Conservation (phyloP, 495 filamentous ascomycete genomes). For the Cladorrhinum samala region DNA sequence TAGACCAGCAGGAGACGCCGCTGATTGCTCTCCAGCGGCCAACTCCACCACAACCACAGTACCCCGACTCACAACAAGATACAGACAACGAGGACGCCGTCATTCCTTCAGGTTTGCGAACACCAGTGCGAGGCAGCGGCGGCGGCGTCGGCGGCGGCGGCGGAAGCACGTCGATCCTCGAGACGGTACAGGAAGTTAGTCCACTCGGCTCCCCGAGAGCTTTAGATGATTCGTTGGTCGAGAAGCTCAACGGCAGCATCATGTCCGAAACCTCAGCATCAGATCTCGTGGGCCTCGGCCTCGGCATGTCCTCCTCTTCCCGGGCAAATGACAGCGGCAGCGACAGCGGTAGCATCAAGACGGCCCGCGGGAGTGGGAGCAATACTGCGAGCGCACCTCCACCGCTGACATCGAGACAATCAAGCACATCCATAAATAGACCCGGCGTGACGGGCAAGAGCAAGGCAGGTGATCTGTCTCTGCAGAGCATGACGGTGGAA, state of each 20-base stretch:
- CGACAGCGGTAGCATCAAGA: slow-evolving; percentile 49
- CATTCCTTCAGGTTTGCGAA: slow-evolving; percentile 51
- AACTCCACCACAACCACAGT: slow-evolving; percentile 38
- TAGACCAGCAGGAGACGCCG: slow-evolving; percentile 40
- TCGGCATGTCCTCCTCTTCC: no score
- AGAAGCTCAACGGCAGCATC: slow-evolving; percentile 46
- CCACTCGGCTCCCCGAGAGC: slow-evolving; percentile 64
- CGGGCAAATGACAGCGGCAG: slow-evolving; percentile 53
- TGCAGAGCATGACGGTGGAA: slow-evolving; percentile 94
- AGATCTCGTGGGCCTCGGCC: slow-evolving; percentile 27
- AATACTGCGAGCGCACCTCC: slow-evolving; percentile 27
- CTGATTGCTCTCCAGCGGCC: slow-evolving; percentile 51
- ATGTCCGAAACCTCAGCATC: slow-evolving; percentile 36
- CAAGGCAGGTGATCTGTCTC: slow-evolving; percentile 66
- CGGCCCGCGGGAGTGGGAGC: slow-evolving; percentile 25
- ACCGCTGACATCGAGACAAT: slow-evolving; percentile 38
- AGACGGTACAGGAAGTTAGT: slow-evolving; percentile 91
- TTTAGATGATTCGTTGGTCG: slow-evolving; percentile 41
- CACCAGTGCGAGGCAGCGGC: slow-evolving; percentile 56
- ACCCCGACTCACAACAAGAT: slow-evolving; percentile 34
- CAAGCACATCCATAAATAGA: slow-evolving; percentile 35
- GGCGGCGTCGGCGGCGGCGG: slow-evolving; percentile 59
- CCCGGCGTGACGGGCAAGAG: slow-evolving; percentile 34
- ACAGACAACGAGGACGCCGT: slow-evolving; percentile 50
- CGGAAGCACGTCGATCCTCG: slow-evolving; percentile 63